Percentiles rank a stretch among this genome's conserved stretches.
These are phyloP conservation scores for thale cress (Arabidopsis thaliana) DNA, from an alignment of 345 rosid species.

Conservation along the genomic window DNA sequence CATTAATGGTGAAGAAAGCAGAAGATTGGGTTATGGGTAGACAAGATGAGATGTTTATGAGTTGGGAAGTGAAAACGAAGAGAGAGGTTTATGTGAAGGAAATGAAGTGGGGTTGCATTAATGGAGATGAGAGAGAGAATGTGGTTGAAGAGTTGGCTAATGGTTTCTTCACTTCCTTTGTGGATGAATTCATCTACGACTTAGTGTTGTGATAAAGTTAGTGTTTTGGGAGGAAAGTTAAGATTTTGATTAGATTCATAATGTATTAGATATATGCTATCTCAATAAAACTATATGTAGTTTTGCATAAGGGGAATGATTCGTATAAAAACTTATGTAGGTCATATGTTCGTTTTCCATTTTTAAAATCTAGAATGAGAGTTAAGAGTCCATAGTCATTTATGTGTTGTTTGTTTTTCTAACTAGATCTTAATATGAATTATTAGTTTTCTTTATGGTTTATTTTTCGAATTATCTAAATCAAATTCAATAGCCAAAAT, in stretches of 20 bases:
- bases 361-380: background rate
- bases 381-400: background rate
- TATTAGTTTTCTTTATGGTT: background rate
- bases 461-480: background rate
- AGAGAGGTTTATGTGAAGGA: slow-evolving; percentile 58
- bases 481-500: background rate
- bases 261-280: slow-evolving; percentile 28
- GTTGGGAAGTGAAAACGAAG: slow-evolving; percentile 63
- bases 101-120: slow-evolving; percentile 44
- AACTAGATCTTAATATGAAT: slow-evolving; percentile 9
- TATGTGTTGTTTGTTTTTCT: slow-evolving; percentile 20
- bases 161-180: slow-evolving; percentile 54
- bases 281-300: slow-evolving; percentile 37
- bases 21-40: slow-evolving; percentile 65
- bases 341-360: background rate
- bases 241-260: slow-evolving; percentile 36
- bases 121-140: slow-evolving; percentile 52
- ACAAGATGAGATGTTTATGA: slow-evolving; percentile 50
- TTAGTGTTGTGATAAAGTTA: slow-evolving; percentile 26
- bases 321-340: background rate
- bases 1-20: slow-evolving; percentile 45
- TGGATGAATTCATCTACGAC: slow-evolving; percentile 63
- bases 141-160: slow-evolving; percentile 55
- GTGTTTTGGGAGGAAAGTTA: background rate
- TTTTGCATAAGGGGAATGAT: slow-evolving; percentile 4